A percentile compares a stretch with the other conserved stretches of the same genome.
These are phyloP conservation scores for Camptophora hylomeconis DNA, from an alignment of 2,329 filamentous ascomycete genomes.

Conservation along the genomic window DNA sequence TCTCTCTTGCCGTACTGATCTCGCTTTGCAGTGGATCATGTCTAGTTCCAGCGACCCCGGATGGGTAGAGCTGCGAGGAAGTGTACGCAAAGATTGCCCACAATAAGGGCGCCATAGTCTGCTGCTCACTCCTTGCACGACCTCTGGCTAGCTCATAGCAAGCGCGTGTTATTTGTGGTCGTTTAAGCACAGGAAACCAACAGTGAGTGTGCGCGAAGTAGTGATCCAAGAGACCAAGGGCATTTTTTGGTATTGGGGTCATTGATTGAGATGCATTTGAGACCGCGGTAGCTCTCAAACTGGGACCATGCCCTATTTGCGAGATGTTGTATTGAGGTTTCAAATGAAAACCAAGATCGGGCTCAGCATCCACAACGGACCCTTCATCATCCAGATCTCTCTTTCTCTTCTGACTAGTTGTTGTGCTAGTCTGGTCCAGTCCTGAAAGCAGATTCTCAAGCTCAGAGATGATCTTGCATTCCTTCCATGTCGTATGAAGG, in stretches of 20 bases:
- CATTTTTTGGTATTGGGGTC: constrained; percentile 1
- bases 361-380: no score
- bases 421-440: constrained; percentile 17
- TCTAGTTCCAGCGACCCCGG: neutral
- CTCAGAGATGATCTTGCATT: constrained; percentile 25
- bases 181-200: constrained; percentile 48
- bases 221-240: constrained; percentile 29
- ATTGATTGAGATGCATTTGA: neutral
- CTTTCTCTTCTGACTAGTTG: constrained; percentile 21
- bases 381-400: constrained; percentile 20
- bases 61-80: neutral
- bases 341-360: no score
- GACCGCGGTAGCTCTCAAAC: no score
- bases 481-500: constrained; percentile 32
- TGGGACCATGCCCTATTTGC: no score
- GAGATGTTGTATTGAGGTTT: no score
- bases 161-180: constrained; percentile 41
- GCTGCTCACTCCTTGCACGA: no score
- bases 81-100: constrained; percentile 33
- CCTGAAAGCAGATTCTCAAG: constrained; percentile 30
- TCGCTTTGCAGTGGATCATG: no score
- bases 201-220: constrained; percentile 46
- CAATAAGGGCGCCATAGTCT: constrained; percentile 23
- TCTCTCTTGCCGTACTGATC: no score
- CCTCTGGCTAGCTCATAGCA: constrained; percentile 40